Conservation (phyloP, 2,329 filamentous ascomycete genomes). For the Colletotrichum salicis region DNA sequence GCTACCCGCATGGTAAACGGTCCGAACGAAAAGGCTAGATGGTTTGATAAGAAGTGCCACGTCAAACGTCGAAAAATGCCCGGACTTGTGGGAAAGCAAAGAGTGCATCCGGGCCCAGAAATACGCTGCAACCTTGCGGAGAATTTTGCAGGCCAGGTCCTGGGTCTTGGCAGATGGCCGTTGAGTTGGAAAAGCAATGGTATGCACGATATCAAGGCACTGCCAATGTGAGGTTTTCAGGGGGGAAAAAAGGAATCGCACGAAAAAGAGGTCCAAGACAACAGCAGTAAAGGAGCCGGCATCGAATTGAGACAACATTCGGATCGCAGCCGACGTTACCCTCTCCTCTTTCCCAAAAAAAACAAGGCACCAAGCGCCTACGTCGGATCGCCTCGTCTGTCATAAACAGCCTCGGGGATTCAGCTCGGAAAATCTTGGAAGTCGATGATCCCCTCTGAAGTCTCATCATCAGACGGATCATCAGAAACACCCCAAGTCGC, state of each 20-base stretch:
- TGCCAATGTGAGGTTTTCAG: no score
- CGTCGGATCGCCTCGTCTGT: background rate
- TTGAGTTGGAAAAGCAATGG: background rate
- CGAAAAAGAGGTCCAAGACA: no score
- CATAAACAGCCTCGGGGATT: constrained; percentile 24
- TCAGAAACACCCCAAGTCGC: background rate
- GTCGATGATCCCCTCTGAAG: constrained; percentile 9
- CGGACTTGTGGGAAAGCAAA: background rate
- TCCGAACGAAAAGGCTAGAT: background rate
- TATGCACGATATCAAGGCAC: background rate
- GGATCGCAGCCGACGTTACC: background rate
- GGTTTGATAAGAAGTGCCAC: background rate
- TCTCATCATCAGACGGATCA: background rate
- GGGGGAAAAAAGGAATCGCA: background rate
- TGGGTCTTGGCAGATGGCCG: background rate
- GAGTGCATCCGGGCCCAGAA: no score
- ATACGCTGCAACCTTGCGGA: background rate
- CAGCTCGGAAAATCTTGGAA: background rate
- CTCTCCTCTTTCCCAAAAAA: background rate
- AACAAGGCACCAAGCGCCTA: constrained; percentile 1
- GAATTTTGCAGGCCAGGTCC: background rate
- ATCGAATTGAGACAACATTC: background rate
- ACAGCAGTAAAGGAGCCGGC: background rate
- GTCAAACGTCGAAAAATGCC: background rate
- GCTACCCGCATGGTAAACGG: background rate